These are phyloP conservation scores for Amylocarpus encephaloides DNA, from an alignment of 2,329 filamentous ascomycete species.

Conservation along the genomic window DNA sequence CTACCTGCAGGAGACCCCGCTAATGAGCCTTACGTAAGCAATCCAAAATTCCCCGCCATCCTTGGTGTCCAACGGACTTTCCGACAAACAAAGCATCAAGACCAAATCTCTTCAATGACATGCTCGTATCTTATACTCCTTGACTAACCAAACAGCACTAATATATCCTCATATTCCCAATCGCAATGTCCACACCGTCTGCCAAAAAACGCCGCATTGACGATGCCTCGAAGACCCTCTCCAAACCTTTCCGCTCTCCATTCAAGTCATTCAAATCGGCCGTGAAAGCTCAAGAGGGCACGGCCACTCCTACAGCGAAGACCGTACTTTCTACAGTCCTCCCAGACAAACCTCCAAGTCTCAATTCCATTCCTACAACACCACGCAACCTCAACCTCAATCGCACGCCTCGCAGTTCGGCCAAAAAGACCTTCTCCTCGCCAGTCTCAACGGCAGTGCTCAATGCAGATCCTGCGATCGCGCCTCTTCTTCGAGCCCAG, in stretches of 20 bases:
- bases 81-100: too few species aligned
- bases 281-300: slow-evolving; percentile 10
- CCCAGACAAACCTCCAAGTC: slow-evolving; percentile 3
- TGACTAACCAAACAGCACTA: too few species aligned
- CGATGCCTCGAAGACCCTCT: slow-evolving; percentile 49
- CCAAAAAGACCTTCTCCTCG: slow-evolving; percentile 21
- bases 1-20: too few species aligned
- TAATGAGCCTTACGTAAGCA: too few species aligned
- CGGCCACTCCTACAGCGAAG: slow-evolving; percentile 11
- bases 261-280: slow-evolving; percentile 40
- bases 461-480: slow-evolving; percentile 29
- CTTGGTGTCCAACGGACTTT: too few species aligned
- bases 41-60: too few species aligned
- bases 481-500: slow-evolving; percentile 27
- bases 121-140: too few species aligned
- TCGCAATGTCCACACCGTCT: slow-evolving; percentile 41
- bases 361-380: slow-evolving; percentile 7
- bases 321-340: slow-evolving; percentile 12
- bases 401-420: slow-evolving; percentile 1
- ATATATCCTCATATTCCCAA: too few species aligned
- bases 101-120: too few species aligned
- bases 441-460: slow-evolving; percentile 31
- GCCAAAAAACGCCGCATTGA: slow-evolving; percentile 60
- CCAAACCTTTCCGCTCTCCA: slow-evolving; percentile 68
- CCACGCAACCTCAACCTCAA: slow-evolving; percentile 3